Evolutionary conservation across 345 rosid genomes (phyloP), one percentile per base, ranked within the genome.

Genomic region (Dipteronia dyeriana): DNA sequence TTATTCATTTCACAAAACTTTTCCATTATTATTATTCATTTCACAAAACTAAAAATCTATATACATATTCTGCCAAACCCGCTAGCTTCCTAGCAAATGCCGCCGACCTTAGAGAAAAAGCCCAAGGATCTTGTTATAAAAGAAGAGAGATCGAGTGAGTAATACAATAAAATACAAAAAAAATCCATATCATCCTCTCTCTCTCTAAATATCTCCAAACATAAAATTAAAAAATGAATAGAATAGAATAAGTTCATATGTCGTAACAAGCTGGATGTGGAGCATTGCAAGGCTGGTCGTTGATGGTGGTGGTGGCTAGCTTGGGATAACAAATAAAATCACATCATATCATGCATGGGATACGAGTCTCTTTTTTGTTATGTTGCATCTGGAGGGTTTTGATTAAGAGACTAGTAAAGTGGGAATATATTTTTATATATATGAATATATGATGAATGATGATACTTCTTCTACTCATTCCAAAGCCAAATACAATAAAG

Each of bases 211-310:
- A n/a, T 22, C 51, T 34, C 38, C 38, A 34, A 34, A 34, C 38
- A 34, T 34, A 34, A 34, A 34, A 34, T 17, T 56, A n/a, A 56
- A n/a, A 49, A 49, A 49, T 49, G 14, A 49, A 11, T 31, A 31
- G 34, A 41, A 41, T 41, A 7, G 45, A 41, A 45, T 45, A 45
- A 14, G 13, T 2, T 45, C 14, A 10, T 53, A n/a, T 59, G 63
- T 59, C 23, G 23, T 68, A 72, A 20, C 61, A 66, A 78, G 84
- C 84, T 70, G 87, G 83, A 73, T 74, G 74, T 84, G 84, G 82
- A 80, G 83, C 85, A 79, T 25, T 77, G 85, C 85, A 84, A 84
- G 84, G 83, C 76, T 83, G 79, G 63, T 59, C 20, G 4, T 59
- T 59, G 63, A 59, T 59, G 63, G 79, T 78, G 66, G 80, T 8